Evolutionary conservation across 306 rosid species (phyloP), one percentile per base, ranked within the genome.

Genomic region (Cucurbita maxima): DNA sequence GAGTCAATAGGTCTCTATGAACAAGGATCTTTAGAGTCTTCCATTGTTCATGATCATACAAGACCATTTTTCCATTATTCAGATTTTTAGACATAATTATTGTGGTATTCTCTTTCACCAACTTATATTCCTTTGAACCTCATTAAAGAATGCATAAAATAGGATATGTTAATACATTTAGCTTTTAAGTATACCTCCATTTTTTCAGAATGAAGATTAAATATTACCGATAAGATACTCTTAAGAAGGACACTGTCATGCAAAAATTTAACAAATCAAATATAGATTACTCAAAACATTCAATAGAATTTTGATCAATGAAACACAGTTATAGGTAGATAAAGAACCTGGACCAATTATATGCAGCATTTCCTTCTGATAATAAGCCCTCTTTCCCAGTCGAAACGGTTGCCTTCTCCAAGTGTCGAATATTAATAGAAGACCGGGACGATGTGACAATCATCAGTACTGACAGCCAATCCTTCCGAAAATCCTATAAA

Each of bases 341-440:
- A 37, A 53, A 79, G 74, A 78, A 94, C 98, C 98, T 94, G 86
- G 97, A 94, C 98, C 98, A 94, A 72, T 91, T 94, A 84, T 90
- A 87, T 37, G 97, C 97, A 79, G 97, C 84, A 79, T 94, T 94
- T 81, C 98, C 98, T 76, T 94, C 98, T 0, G 96, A 90, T 73
- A 94, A 76, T 66, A 94, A 75, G 79, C 98, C 98, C 83, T 94
- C 98, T 83, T 94, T 94, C 75, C 98, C 98, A 3, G 98, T 89
- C 72, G 98, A 91, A 51, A 90, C 92, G 75, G 98, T 94, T 76
- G 98, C 98, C 88, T 89, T 94, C 89, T 94, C 98, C 89, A 94
- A 85, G 80, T 94, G 98, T 86, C 98, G 84, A 77, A 94, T 90
- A 85, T 90, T 94, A 84, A 86, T 94, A 77, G 96, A 86, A 62